Evolutionary conservation across 768 basidiomycete species (phyloP).

Genomic region (Serendipita sp.): DNA sequence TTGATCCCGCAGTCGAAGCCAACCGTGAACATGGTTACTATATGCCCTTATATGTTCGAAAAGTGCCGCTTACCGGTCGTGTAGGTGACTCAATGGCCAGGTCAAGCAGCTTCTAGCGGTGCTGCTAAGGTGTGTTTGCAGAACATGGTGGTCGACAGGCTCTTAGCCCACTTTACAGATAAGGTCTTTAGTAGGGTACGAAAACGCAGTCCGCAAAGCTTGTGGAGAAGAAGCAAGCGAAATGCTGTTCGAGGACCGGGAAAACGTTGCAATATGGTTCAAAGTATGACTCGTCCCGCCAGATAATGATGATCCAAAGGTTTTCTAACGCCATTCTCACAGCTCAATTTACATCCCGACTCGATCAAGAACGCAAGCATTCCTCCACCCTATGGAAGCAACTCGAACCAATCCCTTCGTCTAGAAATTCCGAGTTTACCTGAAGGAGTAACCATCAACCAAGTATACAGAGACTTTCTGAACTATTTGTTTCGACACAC

Average conservation of each 20-base stretch:
- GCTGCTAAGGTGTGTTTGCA: not conserved
- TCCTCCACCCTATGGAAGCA: not conserved
- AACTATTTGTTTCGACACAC: not conserved
- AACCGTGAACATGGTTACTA: not conserved
- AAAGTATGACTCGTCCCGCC: not conserved
- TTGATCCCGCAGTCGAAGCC: not conserved
- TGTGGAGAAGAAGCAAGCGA: conserved; percentile 5
- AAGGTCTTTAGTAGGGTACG: no score
- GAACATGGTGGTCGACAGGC: no score
- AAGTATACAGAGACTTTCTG: conserved; percentile 1
- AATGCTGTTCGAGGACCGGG: not conserved
- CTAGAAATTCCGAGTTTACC: not conserved
- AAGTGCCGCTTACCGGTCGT: not conserved
- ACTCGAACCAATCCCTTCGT: not conserved
- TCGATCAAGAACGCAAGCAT: not conserved
- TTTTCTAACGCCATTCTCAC: not conserved
- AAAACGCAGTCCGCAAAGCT: no score
- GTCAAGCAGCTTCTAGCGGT: not conserved
- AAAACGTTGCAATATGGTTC: conserved; percentile 5
- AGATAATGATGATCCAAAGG: not conserved
- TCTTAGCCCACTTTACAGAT: no score
- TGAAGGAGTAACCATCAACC: not conserved
- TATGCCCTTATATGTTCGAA: not conserved
- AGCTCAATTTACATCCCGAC: not conserved
- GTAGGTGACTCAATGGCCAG: not conserved